These are phyloP conservation scores for Glonium stellatum DNA, from an alignment of 495 filamentous ascomycete species.

Conservation along the genomic window DNA sequence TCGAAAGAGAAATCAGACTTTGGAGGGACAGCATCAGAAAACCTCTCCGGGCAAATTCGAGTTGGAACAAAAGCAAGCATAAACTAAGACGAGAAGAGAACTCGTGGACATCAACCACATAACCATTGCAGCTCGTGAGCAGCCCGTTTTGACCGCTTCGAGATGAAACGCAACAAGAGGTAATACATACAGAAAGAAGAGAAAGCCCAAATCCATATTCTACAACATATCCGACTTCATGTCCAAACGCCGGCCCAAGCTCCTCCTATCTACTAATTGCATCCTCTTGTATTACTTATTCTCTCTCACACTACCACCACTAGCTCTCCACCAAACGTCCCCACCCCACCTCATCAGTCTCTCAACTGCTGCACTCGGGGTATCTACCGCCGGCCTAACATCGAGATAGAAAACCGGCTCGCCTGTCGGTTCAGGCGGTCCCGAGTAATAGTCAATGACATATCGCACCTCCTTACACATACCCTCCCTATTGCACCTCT, in stretches of 20 bases:
- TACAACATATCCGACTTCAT: neutral
- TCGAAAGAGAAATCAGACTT: too few relatives aligned
- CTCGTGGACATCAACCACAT: too few relatives aligned
- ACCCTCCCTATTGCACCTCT: conserved; percentile 50
- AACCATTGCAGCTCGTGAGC: too few relatives aligned
- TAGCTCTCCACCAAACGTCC: conserved; percentile 88
- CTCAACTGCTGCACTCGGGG: conserved; percentile 72
- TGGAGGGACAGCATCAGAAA: too few relatives aligned
- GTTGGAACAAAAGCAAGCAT: too few relatives aligned
- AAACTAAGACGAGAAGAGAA: too few relatives aligned
- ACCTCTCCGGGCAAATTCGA: too few relatives aligned
- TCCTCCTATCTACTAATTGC: neutral
- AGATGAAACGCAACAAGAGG: neutral
- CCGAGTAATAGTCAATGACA: conserved; percentile 96
- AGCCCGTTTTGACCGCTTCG: neutral
- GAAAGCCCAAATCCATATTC: neutral
- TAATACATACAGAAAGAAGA: neutral
- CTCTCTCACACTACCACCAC: conserved; percentile 49
- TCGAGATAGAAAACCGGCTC: conserved; percentile 96
- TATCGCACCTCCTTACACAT: conserved; percentile 72
- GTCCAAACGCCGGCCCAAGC: neutral
- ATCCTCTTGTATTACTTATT: conserved; percentile 14
- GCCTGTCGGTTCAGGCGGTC: conserved; percentile 74
- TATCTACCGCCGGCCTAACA: conserved; percentile 88
- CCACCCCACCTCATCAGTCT: conserved; percentile 82